Conservation (phyloP, 2,329 filamentous ascomycete species). For the Leptodontidium sp. region DNA sequence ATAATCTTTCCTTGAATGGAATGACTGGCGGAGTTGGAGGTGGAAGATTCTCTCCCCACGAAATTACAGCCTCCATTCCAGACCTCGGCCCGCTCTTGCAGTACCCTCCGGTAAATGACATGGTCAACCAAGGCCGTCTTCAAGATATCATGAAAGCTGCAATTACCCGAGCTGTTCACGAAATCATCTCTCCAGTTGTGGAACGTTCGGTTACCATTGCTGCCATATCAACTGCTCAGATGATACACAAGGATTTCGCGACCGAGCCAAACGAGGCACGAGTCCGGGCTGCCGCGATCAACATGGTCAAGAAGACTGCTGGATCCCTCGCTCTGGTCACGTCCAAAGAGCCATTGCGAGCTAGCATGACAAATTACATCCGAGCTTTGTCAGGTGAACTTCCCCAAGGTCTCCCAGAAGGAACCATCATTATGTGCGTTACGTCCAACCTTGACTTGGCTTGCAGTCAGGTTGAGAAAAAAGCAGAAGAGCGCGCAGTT, state of each 20-base stretch:
- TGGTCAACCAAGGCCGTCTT: constrained; percentile 73
- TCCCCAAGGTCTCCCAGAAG: constrained; percentile 85
- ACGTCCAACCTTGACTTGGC: constrained; percentile 96
- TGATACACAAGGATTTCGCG: constrained; percentile 95
- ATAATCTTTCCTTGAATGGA: constrained; percentile 80
- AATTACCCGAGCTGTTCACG: constrained; percentile 87
- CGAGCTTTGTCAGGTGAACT: constrained; percentile 73
- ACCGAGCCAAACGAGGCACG: constrained; percentile 91
- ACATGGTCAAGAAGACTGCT: constrained; percentile 93
- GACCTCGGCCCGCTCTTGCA: constrained; percentile 82
- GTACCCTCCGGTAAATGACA: constrained; percentile 82
- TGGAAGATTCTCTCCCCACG: constrained; percentile 78
- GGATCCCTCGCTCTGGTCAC: constrained; percentile 96
- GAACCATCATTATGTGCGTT: constrained; percentile 97
- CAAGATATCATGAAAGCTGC: constrained; percentile 84
- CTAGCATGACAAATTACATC: constrained; percentile 98
- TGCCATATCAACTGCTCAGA: constrained; percentile 93
- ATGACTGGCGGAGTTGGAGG: constrained; percentile 73
- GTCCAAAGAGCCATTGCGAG: constrained; percentile 93
- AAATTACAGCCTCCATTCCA: constrained; percentile 81
- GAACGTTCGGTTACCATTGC: constrained; percentile 98
- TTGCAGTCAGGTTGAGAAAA: constrained; percentile 93
- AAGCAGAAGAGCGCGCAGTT: constrained; percentile 90
- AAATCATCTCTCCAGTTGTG: constrained; percentile 97
- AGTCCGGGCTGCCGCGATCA: constrained; percentile 85